A percentile compares a stretch with the other conserved stretches of the same genome.
phyloP scores from a whole-genome alignment of 2,329 filamentous ascomycete species.

The Fusarium sp. region DNA sequence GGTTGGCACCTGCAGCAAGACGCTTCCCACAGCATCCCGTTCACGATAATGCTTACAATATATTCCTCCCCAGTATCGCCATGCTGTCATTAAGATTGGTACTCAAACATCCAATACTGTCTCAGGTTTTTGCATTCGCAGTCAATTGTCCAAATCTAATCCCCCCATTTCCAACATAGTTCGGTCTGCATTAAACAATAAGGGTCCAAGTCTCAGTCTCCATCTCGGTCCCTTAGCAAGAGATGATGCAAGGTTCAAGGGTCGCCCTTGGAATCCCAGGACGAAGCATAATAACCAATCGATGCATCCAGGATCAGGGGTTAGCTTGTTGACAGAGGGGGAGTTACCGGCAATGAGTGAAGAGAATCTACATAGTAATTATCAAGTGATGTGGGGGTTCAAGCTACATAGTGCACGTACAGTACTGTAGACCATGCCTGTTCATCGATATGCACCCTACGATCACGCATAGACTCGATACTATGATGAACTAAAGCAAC shows the following conservation, averaged over 20 bases:
- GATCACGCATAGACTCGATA: neutral
- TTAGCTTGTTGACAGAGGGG: slow-evolving; percentile 10
- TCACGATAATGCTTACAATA: neutral
- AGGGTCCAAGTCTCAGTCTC: slow-evolving; percentile 34
- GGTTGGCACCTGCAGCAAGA: neutral
- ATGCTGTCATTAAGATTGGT: neutral
- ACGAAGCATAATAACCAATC: slow-evolving; percentile 30
- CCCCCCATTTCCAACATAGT: slow-evolving; percentile 24
- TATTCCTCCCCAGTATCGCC: neutral
- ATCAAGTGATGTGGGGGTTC: slow-evolving; percentile 24
- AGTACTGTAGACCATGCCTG: neutral
- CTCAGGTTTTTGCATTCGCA: neutral
- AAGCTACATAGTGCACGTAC: neutral
- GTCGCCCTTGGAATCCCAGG: slow-evolving; percentile 11
- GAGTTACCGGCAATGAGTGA: slow-evolving; percentile 19
- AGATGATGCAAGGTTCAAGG: slow-evolving; percentile 37
- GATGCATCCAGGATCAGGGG: slow-evolving; percentile 24
- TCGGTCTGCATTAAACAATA: slow-evolving; percentile 13
- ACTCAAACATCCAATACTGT: neutral
- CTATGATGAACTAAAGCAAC: neutral
- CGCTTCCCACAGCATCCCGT: neutral
- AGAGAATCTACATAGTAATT: slow-evolving; percentile 18
- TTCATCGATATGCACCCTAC: neutral
- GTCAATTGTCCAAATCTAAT: neutral
- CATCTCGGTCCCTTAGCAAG: slow-evolving; percentile 4